Percentiles rank a stretch among this genome's conserved stretches.
Evolutionary conservation across 2,329 filamentous ascomycete genomes (phyloP).

Genomic region (Penicillium sclerotiorum): DNA sequence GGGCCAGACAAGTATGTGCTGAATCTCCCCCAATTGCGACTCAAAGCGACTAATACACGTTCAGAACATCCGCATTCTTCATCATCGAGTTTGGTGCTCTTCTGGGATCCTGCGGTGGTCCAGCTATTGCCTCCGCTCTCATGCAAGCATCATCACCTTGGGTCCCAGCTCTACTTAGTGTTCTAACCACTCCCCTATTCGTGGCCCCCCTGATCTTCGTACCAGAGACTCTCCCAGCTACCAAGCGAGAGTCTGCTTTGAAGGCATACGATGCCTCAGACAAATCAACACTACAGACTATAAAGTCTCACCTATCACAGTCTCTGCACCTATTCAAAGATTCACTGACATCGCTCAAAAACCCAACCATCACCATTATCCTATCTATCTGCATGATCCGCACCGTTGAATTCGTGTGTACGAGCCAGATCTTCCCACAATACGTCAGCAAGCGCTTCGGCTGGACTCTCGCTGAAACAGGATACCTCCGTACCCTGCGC

Average conservation of each 20-base stretch:
- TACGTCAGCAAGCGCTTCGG: background rate
- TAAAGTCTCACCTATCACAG: background rate
- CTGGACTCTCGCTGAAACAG: background rate
- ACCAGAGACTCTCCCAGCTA: background rate
- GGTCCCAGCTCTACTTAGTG: background rate
- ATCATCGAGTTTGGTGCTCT: background rate
- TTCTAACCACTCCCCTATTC: too few species aligned
- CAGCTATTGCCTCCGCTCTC: background rate
- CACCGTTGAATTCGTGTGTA: background rate
- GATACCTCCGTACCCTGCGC: conserved; percentile 1
- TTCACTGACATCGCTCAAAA: background rate
- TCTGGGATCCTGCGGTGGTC: background rate
- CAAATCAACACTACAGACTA: background rate
- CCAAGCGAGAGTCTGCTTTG: background rate
- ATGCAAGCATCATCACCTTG: background rate
- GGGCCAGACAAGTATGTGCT: background rate
- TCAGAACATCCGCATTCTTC: conserved; percentile 1
- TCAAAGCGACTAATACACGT: background rate
- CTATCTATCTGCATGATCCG: background rate
- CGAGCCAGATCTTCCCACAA: background rate
- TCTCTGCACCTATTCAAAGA: background rate
- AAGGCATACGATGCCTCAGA: background rate
- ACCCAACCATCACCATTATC: background rate
- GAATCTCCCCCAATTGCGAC: background rate
- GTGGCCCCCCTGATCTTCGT: background rate